Conservation (phyloP, 2,329 filamentous ascomycete species). For the Aureobasidium leucospermi region DNA sequence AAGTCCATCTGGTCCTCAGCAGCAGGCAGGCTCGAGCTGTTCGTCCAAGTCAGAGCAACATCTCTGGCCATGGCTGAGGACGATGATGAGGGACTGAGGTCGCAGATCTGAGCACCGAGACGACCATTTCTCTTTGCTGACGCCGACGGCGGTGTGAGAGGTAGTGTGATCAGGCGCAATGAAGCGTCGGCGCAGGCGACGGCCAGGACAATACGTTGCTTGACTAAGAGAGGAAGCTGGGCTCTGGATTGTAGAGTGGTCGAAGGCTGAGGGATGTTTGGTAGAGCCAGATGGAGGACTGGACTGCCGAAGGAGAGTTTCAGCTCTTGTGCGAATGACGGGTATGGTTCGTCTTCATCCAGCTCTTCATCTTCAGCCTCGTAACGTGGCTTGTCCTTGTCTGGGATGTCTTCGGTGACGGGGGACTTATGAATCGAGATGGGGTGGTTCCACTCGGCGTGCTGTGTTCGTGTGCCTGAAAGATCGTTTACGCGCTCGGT, state of each 20-base stretch:
- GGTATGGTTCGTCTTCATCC: constrained; percentile 50
- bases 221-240: constrained; percentile 27
- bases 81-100: constrained; percentile 38
- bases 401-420: background rate
- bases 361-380: constrained; percentile 51
- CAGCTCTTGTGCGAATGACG: constrained; percentile 46
- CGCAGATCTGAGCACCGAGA: constrained; percentile 41
- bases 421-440: background rate
- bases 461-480: background rate
- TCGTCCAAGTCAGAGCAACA: constrained; percentile 47
- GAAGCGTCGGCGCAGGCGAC: constrained; percentile 51
- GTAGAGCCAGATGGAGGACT: constrained; percentile 48
- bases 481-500: constrained; percentile 2
- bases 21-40: constrained; percentile 4
- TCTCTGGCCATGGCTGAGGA: constrained; percentile 46
- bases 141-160: constrained; percentile 46
- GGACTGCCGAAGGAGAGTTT: constrained; percentile 48
- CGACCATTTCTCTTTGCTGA: constrained; percentile 28
- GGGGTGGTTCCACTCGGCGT: constrained; percentile 8
- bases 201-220: constrained; percentile 44
- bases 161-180: constrained; percentile 48
- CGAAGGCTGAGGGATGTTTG: constrained; percentile 28
- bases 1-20: constrained; percentile 10
- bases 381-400: constrained; percentile 2
- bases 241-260: background rate